These are phyloP conservation scores for Fusarium globosum DNA, from an alignment of 2,329 filamentous ascomycete genomes.

Conservation along the genomic window DNA sequence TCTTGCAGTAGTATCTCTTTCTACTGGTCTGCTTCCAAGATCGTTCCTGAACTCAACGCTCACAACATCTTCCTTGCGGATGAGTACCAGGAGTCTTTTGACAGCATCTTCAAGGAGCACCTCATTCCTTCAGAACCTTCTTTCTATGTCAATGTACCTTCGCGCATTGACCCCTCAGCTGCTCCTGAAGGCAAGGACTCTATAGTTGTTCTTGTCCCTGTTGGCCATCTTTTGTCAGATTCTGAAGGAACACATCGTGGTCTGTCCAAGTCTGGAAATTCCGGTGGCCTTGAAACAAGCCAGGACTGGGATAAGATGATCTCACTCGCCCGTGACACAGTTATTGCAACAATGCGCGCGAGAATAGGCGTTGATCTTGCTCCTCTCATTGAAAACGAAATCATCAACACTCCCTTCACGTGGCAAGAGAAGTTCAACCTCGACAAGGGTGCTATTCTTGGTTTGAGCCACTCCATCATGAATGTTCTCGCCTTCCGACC, in stretches of 20 bases:
- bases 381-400: conserved; percentile 66
- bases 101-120: conserved; percentile 78
- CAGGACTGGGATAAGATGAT: conserved; percentile 68
- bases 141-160: conserved; percentile 83
- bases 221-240: conserved; percentile 67
- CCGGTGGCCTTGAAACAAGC: neutral
- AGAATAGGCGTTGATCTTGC: conserved; percentile 68
- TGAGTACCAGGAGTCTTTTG: conserved; percentile 78
- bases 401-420: conserved; percentile 71
- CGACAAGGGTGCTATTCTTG: conserved; percentile 79
- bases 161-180: conserved; percentile 73
- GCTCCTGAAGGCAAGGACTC: conserved; percentile 73
- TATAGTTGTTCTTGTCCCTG: conserved; percentile 77
- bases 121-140: conserved; percentile 74
- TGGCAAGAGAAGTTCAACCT: conserved; percentile 79
- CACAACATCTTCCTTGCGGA: conserved; percentile 85
- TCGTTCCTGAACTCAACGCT: conserved; percentile 70
- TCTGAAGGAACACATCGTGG: conserved; percentile 27
- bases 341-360: conserved; percentile 69
- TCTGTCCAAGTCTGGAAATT: conserved; percentile 13
- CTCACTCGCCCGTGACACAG: conserved; percentile 65
- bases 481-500: conserved; percentile 77
- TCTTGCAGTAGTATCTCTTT: conserved; percentile 82
- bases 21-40: conserved; percentile 75
- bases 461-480: conserved; percentile 78